These are phyloP conservation scores for Dictyophora rubrovolvata DNA, from an alignment of 768 basidiomycete genomes.

Conservation along the genomic window DNA sequence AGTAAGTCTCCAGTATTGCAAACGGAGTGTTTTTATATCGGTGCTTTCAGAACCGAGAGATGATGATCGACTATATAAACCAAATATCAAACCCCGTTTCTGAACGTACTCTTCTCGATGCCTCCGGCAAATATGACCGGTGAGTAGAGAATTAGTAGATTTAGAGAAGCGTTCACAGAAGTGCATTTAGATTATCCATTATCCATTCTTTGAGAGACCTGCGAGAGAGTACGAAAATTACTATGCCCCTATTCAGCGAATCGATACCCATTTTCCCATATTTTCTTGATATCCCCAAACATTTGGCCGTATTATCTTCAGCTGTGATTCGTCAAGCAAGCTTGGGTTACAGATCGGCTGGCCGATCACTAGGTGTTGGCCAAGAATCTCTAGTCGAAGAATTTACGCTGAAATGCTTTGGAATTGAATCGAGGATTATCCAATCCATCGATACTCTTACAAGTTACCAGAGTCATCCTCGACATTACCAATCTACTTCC, in stretches of 20 bases:
- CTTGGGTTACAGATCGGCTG: neutral
- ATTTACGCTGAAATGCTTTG: constrained; percentile 41
- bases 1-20: neutral
- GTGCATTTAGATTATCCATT: constrained; percentile 35
- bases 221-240: constrained; percentile 45
- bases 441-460: constrained; percentile 56
- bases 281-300: constrained; percentile 66
- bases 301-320: constrained; percentile 67
- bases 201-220: constrained; percentile 36
- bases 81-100: constrained; percentile 15
- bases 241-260: constrained; percentile 55
- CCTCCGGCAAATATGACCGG: constrained; percentile 5
- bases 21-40: neutral
- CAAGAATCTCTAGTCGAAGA: constrained; percentile 39
- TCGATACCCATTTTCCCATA: constrained; percentile 65
- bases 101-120: constrained; percentile 1
- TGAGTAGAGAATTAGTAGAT: neutral
- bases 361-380: neutral
- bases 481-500: neutral
- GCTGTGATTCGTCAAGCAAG: constrained; percentile 59
- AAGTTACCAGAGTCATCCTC: neutral
- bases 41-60: neutral
- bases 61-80: constrained; percentile 62
- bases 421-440: constrained; percentile 63
- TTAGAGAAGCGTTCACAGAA: neutral